Evolutionary conservation across 345 rosid genomes (phyloP).

Genomic region (Eucalyptus victrix): DNA sequence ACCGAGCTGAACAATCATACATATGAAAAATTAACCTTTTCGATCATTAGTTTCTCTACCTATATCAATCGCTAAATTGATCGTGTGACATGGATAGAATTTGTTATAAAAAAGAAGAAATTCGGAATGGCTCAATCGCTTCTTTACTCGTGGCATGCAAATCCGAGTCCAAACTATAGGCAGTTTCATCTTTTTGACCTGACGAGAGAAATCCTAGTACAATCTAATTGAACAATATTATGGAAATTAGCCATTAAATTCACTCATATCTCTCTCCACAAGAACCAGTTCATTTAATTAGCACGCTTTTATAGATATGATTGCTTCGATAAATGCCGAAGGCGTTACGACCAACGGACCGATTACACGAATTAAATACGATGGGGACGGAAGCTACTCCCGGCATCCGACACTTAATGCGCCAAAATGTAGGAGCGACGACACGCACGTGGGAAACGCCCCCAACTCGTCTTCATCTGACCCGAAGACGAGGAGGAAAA

Average conservation of each 20-base stretch:
- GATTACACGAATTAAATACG: neutral
- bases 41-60: neutral
- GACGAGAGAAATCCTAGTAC: neutral
- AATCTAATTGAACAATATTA: neutral
- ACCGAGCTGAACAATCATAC: accelerated
- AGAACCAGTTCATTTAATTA: neutral
- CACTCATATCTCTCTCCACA: neutral
- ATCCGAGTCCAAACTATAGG: neutral
- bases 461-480: neutral
- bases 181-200: neutral
- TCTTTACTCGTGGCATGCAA: neutral
- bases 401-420: neutral
- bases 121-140: neutral
- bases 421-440: neutral
- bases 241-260: neutral
- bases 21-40: neutral
- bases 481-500: neutral
- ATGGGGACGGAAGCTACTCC: neutral
- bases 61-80: neutral
- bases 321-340: neutral
- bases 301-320: neutral
- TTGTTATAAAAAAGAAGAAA: neutral
- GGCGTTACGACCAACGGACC: neutral
- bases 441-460: neutral
- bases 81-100: neutral